Base-by-base conservation (phyloP, 306 rosid genomes). In the Lotus japonicus region DNA sequence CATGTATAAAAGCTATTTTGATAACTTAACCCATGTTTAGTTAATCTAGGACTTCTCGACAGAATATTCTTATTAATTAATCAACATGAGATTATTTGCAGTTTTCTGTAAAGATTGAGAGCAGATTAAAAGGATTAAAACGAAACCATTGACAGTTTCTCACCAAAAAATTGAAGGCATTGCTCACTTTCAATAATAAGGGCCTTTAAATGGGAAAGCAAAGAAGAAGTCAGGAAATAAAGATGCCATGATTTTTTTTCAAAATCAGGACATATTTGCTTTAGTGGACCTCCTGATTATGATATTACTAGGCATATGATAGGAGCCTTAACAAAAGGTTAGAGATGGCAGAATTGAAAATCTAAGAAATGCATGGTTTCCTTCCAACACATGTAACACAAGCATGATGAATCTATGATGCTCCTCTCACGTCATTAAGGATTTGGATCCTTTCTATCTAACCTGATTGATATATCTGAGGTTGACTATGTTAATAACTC, bases 271-370 rank as follows among this genome's bases (percentile, higher is more conserved):
- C 70, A 43, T 19, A 76, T 79, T 80, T 69, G 48, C 18, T 11
- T 46, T 5, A 38, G 86, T 77, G 88, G 85, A 79, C 16, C 79
- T 72, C 39, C 14, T 41, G 84, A 82, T 77, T 42, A 67, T 74
- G 87, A 86, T 77, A 59, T 77, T 76, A 62, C 38, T 55, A 41
- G 9, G 68, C 71, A 46, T 68, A 54, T 35, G 78, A 70, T 78
- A 82, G 81, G 75, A 11, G 41, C 31, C 31, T 26, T 26, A 26
- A n/a, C n/a, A n/a, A n/a, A n/a, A n/a, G n/a, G n/a, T n/a, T n/a
- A n/a, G n/a, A n/a, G n/a, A n/a, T n/a, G n/a, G n/a, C n/a, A n/a
- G n/a, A n/a, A n/a, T n/a, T n/a, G n/a, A n/a, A n/a, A n/a, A n/a
- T n/a, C n/a, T n/a, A n/a, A n/a, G n/a, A n/a, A n/a, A n/a, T n/a